These are phyloP conservation scores for Lepidium aucheri DNA, from an alignment of 345 rosid genomes.

Conservation along the genomic window DNA sequence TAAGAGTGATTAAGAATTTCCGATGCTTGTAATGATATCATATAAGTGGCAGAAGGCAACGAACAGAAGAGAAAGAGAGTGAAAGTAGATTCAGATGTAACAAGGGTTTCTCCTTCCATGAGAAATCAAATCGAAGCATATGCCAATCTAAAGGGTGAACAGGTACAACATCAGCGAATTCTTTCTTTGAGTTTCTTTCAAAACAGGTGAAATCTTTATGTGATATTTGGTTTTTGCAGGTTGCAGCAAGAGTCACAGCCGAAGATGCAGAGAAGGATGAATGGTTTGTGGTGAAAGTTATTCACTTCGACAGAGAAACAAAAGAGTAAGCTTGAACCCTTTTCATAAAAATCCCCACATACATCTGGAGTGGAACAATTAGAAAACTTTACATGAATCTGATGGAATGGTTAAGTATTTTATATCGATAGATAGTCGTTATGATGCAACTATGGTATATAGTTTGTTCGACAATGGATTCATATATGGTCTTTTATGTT, in stretches of 20 bases:
- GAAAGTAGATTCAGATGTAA: slow-evolving; percentile 68
- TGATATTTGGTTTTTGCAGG: slow-evolving; percentile 37
- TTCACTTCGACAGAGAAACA: slow-evolving; percentile 79
- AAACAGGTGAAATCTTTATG: neutral
- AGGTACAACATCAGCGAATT: slow-evolving; percentile 36
- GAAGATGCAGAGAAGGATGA: slow-evolving; percentile 85
- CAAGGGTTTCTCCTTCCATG: slow-evolving; percentile 57
- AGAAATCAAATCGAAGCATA: slow-evolving; percentile 66
- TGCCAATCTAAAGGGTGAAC: slow-evolving; percentile 79
- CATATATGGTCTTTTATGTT: neutral
- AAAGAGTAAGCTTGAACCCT: slow-evolving; percentile 59
- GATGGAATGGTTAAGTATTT: neutral
- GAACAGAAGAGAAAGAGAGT: slow-evolving; percentile 79
- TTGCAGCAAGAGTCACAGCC: slow-evolving; percentile 79
- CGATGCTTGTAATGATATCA: slow-evolving; percentile 29
- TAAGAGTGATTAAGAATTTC: slow-evolving; percentile 15
- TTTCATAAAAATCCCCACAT: neutral
- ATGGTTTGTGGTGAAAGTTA: slow-evolving; percentile 92
- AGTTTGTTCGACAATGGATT: neutral
- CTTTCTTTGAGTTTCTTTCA: neutral
- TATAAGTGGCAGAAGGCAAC: slow-evolving; percentile 61
- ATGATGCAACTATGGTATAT: neutral
- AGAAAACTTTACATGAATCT: neutral
- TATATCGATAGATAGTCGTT: neutral
- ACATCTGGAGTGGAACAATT: neutral